Conservation (phyloP, 805 yeast species). For the Candida pseudoglaebosa region DNA sequence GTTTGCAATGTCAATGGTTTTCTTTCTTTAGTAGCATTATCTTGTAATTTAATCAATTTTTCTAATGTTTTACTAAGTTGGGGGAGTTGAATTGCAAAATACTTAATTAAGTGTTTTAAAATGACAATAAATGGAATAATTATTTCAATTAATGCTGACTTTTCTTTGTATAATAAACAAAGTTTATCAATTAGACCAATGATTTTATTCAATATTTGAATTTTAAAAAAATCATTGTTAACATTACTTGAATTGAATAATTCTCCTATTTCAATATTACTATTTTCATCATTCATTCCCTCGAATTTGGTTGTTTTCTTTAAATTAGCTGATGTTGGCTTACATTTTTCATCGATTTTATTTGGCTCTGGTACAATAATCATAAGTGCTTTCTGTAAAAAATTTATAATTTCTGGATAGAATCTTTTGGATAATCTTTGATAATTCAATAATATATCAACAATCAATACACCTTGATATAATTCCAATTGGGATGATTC, state of each 20-base stretch:
- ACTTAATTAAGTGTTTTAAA: conserved; percentile 35
- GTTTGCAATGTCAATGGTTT: conserved; percentile 75
- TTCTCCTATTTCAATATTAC: conserved; percentile 8
- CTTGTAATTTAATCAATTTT: conserved; percentile 47
- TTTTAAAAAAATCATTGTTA: conserved; percentile 15
- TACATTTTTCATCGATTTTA: conserved; percentile 7
- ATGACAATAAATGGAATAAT: conserved; percentile 43
- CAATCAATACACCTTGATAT: conserved; percentile 61
- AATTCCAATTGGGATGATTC: conserved; percentile 33
- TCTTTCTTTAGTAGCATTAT: conserved; percentile 22
- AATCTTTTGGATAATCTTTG: conserved; percentile 78
- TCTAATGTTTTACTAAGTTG: conserved; percentile 39
- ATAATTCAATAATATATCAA: conserved; percentile 62
- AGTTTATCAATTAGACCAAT: conserved; percentile 28
- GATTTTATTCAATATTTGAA: conserved; percentile 31
- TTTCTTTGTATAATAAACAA: conserved; percentile 54
- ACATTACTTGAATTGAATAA: conserved; percentile 9
- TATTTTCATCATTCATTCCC: conserved; percentile 2
- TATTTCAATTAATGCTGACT: conserved; percentile 58
- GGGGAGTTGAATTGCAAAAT: conserved; percentile 28
- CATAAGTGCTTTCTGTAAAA: conserved; percentile 50
- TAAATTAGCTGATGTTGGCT: conserved; percentile 10
- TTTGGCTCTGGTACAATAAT: conserved; percentile 40
- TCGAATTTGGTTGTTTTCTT: conserved; percentile 14
- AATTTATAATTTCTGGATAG: conserved; percentile 71